phyloP scores from a whole-genome alignment of 78 protist species.

The Dictyostelium brefeldianum region DNA sequence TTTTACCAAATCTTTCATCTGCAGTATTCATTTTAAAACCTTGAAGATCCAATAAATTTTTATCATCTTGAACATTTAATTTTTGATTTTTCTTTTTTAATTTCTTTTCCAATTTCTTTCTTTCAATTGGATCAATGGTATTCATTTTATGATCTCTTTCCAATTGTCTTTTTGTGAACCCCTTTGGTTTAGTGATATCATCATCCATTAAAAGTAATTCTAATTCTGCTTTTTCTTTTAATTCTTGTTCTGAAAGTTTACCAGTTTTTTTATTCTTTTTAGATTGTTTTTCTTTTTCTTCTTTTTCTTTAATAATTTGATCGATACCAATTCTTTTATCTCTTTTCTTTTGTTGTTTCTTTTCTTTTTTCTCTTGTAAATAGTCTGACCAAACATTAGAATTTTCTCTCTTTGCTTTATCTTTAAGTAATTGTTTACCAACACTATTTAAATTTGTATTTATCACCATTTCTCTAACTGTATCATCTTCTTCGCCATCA shows the following conservation, averaged over 20 bases:
- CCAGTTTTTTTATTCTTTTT: constrained; percentile 21
- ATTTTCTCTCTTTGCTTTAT: constrained; percentile 51
- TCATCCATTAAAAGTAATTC: constrained; percentile 84
- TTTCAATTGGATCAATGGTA: constrained; percentile 30
- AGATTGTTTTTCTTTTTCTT: constrained; percentile 30
- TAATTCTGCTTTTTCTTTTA: constrained; percentile 55
- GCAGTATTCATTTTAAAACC: constrained; percentile 60
- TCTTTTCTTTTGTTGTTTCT: constrained; percentile 43
- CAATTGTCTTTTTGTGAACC: constrained; percentile 41
- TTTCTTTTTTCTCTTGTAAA: constrained; percentile 41
- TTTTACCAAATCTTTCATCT: constrained; percentile 53
- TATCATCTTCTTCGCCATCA: constrained; percentile 34
- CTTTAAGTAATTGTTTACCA: constrained; percentile 52
- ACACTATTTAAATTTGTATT: constrained; percentile 34
- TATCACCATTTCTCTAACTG: constrained; percentile 47
- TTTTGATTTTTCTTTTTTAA: constrained; percentile 22
- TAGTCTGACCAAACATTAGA: constrained; percentile 23
- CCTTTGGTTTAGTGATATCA: constrained; percentile 30
- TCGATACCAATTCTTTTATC: constrained; percentile 16
- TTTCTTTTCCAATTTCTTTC: constrained; percentile 31
- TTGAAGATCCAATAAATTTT: not conserved
- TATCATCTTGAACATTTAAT: not conserved
- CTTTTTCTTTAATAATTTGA: not conserved
- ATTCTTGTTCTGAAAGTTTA: constrained; percentile 37
- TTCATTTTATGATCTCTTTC: constrained; percentile 40